Evolutionary conservation across 2,329 filamentous ascomycete species (phyloP).

Genomic region (Colletotrichum eleusines): DNA sequence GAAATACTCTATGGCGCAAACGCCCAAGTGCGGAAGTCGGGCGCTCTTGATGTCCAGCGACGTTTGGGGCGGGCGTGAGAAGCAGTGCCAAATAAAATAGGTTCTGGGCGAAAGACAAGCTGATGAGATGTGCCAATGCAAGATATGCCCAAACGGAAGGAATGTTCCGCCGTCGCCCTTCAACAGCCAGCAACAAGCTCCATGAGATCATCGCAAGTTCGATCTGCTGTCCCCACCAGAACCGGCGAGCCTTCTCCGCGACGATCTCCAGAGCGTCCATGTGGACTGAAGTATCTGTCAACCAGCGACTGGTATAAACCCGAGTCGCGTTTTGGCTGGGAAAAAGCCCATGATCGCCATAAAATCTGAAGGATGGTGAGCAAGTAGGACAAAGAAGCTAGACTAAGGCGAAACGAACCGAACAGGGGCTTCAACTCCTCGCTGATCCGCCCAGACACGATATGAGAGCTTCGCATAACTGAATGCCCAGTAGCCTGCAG

Average conservation of each 20-base stretch:
- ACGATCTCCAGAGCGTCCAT: constrained; percentile 66
- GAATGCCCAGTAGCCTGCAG: constrained; percentile 58
- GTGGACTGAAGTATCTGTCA: constrained; percentile 65
- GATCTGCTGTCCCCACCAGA: constrained; percentile 74
- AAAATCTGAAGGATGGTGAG: constrained; percentile 42
- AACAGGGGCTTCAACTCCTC: constrained; percentile 53
- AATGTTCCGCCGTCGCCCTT: constrained; percentile 69
- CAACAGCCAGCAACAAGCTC: constrained; percentile 68
- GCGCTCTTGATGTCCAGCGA: constrained; percentile 46
- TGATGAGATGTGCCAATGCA: constrained; percentile 69
- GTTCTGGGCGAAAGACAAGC: constrained; percentile 71
- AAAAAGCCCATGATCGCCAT: constrained; percentile 52
- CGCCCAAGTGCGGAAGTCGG: constrained; percentile 48
- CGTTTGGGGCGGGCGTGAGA: constrained; percentile 64
- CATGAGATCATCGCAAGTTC: constrained; percentile 66
- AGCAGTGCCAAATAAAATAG: constrained; percentile 72
- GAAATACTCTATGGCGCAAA: constrained; percentile 49
- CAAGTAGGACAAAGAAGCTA: constrained; percentile 20
- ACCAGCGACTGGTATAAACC: constrained; percentile 62
- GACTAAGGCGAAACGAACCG: constrained; percentile 47
- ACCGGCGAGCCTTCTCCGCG: constrained; percentile 64
- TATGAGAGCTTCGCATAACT: constrained; percentile 61
- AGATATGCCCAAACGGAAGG: constrained; percentile 68
- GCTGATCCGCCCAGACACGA: constrained; percentile 60
- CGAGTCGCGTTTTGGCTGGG: constrained; percentile 46